Percentiles rank a stretch among this genome's conserved stretches.
These are phyloP conservation scores for Geotrichum fermentans DNA, from an alignment of 1,139 yeast genomes.

Conservation along the genomic window DNA sequence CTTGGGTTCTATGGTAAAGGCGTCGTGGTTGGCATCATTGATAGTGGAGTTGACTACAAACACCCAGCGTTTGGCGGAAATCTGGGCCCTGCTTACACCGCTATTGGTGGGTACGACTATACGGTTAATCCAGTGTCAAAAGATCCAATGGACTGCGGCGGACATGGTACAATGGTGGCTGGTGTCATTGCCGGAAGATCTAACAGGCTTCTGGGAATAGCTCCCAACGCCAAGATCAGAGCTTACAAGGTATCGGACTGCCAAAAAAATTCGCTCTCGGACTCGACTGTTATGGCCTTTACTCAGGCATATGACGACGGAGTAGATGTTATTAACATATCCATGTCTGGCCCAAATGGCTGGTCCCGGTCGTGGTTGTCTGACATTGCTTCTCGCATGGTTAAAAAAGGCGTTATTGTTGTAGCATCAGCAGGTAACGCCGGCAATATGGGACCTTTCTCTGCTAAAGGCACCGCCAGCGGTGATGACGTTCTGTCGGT, in stretches of 20 bases:
- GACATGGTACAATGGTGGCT: slow-evolving; percentile 29
- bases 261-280: slow-evolving; percentile 23
- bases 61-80: slow-evolving; percentile 27
- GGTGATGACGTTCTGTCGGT: slow-evolving; percentile 12
- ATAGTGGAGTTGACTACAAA: slow-evolving; percentile 25
- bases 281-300: slow-evolving; percentile 24
- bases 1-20: slow-evolving; percentile 25
- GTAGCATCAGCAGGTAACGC: slow-evolving; percentile 27
- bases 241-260: slow-evolving; percentile 28
- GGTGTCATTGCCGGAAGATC: slow-evolving; percentile 24
- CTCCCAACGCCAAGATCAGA: slow-evolving; percentile 25
- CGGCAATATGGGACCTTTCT: slow-evolving; percentile 19
- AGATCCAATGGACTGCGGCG: slow-evolving; percentile 26
- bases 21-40: slow-evolving; percentile 24
- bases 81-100: slow-evolving; percentile 24
- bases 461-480: slow-evolving; percentile 16
- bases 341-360: slow-evolving; percentile 24
- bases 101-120: slow-evolving; percentile 24
- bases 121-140: slow-evolving; percentile 19
- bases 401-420: slow-evolving; percentile 22
- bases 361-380: slow-evolving; percentile 22
- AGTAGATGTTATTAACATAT: slow-evolving; percentile 24
- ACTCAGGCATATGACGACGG: slow-evolving; percentile 24
- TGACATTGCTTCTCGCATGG: slow-evolving; percentile 22
- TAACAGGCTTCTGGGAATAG: slow-evolving; percentile 23